Evolutionary conservation across 176 grass and related monocot genomes (phyloP), one percentile per base, ranked within the genome.

Genomic region (Rhynchospora tenuis): DNA sequence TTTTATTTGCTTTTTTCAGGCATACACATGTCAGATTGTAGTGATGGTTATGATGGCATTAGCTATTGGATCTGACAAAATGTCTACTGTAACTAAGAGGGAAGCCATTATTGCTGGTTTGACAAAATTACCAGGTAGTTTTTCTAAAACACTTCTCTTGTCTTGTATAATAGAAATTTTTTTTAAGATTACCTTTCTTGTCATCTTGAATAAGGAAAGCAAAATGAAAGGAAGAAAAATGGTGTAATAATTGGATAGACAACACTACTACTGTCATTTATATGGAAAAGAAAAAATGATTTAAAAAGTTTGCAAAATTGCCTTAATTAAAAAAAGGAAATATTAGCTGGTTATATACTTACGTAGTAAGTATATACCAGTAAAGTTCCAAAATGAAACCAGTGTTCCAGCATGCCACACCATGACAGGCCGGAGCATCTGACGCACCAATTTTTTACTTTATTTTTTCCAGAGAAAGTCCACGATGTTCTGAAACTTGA

Each of bases 1-100:
- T 87, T 67, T 70, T 72, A 0, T n/a, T 14, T 22, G 50, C 31
- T 56, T 84, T 74, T 78, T 78, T 83, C 42, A 95, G 92, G 95
- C 95, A 64, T 98, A 98, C 64, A 98, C 95, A 59, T 90, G 96
- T 76, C 96, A 98, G 78, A 98, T 98, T 86, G 93, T 95, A 84
- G 96, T 86, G 76, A 98, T 98, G 96, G 76, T 83, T 19, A 98
- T 98, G 96, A 87, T 98, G 91, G 92, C 96, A 65, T 86, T 98
- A 83, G 93, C 96, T 87, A 89, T 95, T 89, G 96, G 96, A 73
- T 90, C 91, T 73, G 93, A 98, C 73, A 94, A 85, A 90, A 98
- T 95, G 86, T 98, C 96, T 64, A 95, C 89, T 64, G 84, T 90
- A 84, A 68, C 85, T 81, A 91, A 89, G 90, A 93, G 96, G 47